Conservation (phyloP, 108 stramenopile genomes). For the Nitzschia putrida region DNA sequence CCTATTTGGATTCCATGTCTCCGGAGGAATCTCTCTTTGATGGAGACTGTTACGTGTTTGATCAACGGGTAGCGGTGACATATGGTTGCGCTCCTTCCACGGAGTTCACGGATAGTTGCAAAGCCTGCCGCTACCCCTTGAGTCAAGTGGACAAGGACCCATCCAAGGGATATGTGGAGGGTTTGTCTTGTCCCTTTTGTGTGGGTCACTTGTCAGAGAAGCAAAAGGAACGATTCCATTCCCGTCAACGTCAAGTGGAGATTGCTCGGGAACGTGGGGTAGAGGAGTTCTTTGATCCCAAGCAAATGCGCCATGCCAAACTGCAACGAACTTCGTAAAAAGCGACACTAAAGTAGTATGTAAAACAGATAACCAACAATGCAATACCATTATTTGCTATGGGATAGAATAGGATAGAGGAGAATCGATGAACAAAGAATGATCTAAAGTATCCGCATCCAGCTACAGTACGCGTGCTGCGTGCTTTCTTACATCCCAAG, state of each 20-base stretch:
- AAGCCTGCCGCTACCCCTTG: slow-evolving; percentile 77
- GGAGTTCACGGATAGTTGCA: slow-evolving; percentile 54
- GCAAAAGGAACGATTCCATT: slow-evolving; percentile 35
- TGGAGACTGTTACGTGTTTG: slow-evolving; percentile 88
- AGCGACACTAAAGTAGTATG: background rate
- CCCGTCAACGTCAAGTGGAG: slow-evolving; percentile 46
- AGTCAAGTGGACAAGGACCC: slow-evolving; percentile 34
- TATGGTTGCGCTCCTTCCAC: slow-evolving; percentile 61
- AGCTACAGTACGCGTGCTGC: too few species aligned
- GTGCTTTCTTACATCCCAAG: too few species aligned
- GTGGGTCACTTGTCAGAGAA: slow-evolving; percentile 31
- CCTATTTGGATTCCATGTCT: slow-evolving; percentile 70
- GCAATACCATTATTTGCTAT: background rate
- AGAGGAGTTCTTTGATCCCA: slow-evolving; percentile 20
- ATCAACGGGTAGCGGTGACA: slow-evolving; percentile 77
- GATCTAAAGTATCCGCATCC: background rate
- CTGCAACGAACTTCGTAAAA: background rate
- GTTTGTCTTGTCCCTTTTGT: slow-evolving; percentile 55
- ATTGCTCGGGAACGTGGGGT: slow-evolving; percentile 21
- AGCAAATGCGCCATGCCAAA: slow-evolving; percentile 8
- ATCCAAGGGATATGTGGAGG: slow-evolving; percentile 42
- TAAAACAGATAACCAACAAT: background rate
- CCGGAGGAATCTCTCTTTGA: slow-evolving; percentile 55
- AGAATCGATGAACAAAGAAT: background rate
- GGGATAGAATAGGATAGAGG: background rate